Conservation (phyloP, 257 asterid genomes). For the Anisodus tanguticus region DNA sequence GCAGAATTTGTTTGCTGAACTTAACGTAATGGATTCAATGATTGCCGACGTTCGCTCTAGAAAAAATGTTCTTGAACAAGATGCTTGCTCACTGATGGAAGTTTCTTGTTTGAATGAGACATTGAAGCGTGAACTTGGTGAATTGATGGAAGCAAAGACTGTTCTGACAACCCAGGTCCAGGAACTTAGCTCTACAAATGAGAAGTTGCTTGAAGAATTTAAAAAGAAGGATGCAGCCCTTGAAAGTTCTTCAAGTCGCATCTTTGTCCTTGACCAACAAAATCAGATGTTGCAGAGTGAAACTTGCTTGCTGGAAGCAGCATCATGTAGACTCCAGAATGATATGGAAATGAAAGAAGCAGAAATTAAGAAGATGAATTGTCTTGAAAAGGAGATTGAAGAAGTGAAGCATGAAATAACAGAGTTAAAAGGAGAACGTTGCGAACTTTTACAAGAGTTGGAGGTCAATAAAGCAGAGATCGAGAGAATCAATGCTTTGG, state of each 20-base stretch:
- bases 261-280: constrained; percentile 58
- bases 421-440: constrained; percentile 46
- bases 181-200: constrained; percentile 48
- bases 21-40: constrained; percentile 35
- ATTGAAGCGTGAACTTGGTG: constrained; percentile 42
- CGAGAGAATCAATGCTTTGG: constrained; percentile 42
- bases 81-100: constrained; percentile 42
- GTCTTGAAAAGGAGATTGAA: constrained; percentile 62
- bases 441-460: constrained; percentile 55
- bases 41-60: constrained; percentile 36
- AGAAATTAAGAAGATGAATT: constrained; percentile 49
- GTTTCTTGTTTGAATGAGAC: constrained; percentile 37
- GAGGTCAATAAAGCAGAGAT: constrained; percentile 52
- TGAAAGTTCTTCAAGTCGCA: constrained; percentile 51
- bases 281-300: constrained; percentile 51
- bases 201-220: constrained; percentile 52
- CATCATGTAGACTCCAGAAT: constrained; percentile 48
- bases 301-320: constrained; percentile 47
- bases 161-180: constrained; percentile 44
- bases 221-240: constrained; percentile 64
- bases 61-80: constrained; percentile 45
- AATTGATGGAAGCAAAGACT: constrained; percentile 42
- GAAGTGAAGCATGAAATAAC: constrained; percentile 48
- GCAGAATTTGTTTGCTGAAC: constrained; percentile 38
- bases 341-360: constrained; percentile 59